phyloP scores from a whole-genome alignment of 208 protist genomes.

The Leishmania lainsoni region DNA sequence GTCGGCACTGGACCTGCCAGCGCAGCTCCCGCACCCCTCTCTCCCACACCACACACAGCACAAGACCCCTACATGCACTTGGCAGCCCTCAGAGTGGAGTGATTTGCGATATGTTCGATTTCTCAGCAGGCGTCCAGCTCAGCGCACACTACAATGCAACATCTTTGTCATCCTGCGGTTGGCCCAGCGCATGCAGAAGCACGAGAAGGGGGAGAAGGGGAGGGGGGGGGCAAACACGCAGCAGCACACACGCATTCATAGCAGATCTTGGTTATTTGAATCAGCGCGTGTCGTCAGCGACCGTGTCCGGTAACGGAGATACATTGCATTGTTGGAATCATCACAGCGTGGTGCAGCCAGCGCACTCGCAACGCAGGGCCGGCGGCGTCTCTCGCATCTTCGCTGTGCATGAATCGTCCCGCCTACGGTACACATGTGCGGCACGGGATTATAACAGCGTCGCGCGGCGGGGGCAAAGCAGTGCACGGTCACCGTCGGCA shows the following conservation, averaged over 20 bases:
- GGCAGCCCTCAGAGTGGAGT: constrained; percentile 32
- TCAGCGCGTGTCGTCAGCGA: constrained; percentile 73
- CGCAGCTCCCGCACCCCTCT: neutral
- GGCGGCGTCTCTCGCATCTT: constrained; percentile 14
- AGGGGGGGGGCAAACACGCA: no score
- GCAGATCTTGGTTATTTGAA: constrained; percentile 80
- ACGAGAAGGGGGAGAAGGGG: neutral
- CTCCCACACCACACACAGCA: neutral
- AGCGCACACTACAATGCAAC: constrained; percentile 35
- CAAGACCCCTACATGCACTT: neutral
- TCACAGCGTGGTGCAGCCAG: neutral
- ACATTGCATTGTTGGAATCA: constrained; percentile 25
- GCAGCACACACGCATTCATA: constrained; percentile 49
- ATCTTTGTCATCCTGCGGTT: constrained; percentile 22
- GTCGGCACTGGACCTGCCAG: constrained; percentile 34
- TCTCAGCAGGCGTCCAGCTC: constrained; percentile 35
- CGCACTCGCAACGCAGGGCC: neutral
- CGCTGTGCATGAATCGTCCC: constrained; percentile 62
- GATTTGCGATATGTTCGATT: constrained; percentile 41
- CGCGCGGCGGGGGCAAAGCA: neutral
- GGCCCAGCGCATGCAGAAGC: neutral
- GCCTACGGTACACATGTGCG: constrained; percentile 18
- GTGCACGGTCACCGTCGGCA: constrained; percentile 8
- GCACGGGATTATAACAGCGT: constrained; percentile 39
- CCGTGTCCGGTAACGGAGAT: constrained; percentile 55